Evolutionary conservation across 2,329 filamentous ascomycete species (phyloP), one percentile per base, ranked within the genome.

Genomic region (Botrytis cinerea): DNA sequence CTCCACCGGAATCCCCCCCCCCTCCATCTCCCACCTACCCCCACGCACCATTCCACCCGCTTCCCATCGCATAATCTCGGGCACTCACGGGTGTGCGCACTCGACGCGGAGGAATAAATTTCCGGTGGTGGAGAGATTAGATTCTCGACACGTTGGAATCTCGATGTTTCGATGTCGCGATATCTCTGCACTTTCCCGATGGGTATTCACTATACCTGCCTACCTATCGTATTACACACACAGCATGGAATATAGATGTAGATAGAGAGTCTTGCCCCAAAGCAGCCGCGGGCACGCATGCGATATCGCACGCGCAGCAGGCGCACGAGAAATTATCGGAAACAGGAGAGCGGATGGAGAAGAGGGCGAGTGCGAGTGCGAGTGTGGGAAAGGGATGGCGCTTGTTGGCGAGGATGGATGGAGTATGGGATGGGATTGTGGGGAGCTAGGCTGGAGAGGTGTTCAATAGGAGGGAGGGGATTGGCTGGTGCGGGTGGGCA

Each of bases 251-350:
- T 32, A 32, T 32, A 32, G 32, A 32, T 32, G 32, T 3, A 32
- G 32, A 32, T 32, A 4, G 20, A 1, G 35, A 43, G 32, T 2
- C 32, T 32, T 32, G 32, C 32, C 32, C 32, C 32, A 32, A 32
- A 32, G 32, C 32, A 68, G 25, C 25, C 25, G 25, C 48, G 46
- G 4, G 14, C 46, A 14, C 57, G 18, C 45, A 45, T 46, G 35
- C 70, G 70, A 66, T 67, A 66, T 67, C 70, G 59, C 70, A 40
- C 28, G 51, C 51, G 28, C 1, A 32, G 43, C 32, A 43, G 48
- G 48, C 32, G 54, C 22, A 32, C 25, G 70, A 72, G 20, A 59
- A 72, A 66, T 38, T 54, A 67, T 67, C 60, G 70, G 60, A 20
- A 43, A 16, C 20, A 32, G 5, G 12, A 59, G 28, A 28, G 28